These are phyloP conservation scores for Kregervanrija fluxuum DNA, from an alignment of 805 yeast genomes.

Conservation along the genomic window DNA sequence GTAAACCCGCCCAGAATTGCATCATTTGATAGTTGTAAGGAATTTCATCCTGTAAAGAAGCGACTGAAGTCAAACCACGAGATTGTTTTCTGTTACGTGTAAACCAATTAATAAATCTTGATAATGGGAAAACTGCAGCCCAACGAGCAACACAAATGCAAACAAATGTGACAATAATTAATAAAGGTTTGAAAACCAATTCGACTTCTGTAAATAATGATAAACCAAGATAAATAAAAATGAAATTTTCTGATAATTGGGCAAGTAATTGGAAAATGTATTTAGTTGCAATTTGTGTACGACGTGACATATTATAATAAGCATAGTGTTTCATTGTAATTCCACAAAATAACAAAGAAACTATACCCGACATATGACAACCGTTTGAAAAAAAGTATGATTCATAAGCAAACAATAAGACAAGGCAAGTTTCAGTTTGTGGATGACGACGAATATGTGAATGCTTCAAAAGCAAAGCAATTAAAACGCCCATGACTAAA, in stretches of 20 bases:
- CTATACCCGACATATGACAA: slow-evolving; percentile 99
- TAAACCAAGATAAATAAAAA: slow-evolving; percentile 89
- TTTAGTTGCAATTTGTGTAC: slow-evolving; percentile 94
- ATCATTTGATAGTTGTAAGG: slow-evolving; percentile 95
- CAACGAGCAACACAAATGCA: slow-evolving; percentile 94
- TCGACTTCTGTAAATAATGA: slow-evolving; percentile 95
- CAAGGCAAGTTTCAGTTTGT: slow-evolving; percentile 93
- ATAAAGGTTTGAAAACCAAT: slow-evolving; percentile 85
- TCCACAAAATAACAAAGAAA: slow-evolving; percentile 90
- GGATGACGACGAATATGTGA: slow-evolving; percentile 91
- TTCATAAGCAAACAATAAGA: slow-evolving; percentile 85
- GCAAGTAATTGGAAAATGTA: slow-evolving; percentile 92
- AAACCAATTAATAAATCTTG: slow-evolving; percentile 75
- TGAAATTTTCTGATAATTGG: slow-evolving; percentile 92
- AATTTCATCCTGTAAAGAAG: slow-evolving; percentile 67
- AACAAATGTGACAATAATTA: slow-evolving; percentile 82
- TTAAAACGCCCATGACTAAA: slow-evolving; percentile 74
- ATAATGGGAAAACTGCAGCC: slow-evolving; percentile 95
- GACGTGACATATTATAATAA: slow-evolving; percentile 92
- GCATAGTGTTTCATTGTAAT: slow-evolving; percentile 96
- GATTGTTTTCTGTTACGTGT: slow-evolving; percentile 52
- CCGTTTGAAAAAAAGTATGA: slow-evolving; percentile 97
- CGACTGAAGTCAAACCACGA: slow-evolving; percentile 29
- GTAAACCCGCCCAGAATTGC: slow-evolving; percentile 98
- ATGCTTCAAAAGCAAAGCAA: slow-evolving; percentile 86